Percentiles rank a stretch among this genome's conserved stretches.
Evolutionary conservation across 2,329 filamentous ascomycete species (phyloP).

Genomic region (Trichophaea hybrida): DNA sequence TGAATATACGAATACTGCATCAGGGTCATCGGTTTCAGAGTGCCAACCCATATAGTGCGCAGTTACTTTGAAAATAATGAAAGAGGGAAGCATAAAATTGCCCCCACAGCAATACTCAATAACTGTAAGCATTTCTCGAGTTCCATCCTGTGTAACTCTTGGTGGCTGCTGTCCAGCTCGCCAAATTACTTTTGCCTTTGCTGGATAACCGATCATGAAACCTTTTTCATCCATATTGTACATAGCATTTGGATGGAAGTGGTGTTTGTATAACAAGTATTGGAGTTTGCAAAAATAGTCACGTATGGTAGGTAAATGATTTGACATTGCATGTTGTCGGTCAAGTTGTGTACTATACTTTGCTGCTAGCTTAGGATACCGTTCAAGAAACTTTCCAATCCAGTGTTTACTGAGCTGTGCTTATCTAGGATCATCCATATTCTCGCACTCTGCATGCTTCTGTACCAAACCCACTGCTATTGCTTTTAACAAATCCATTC

Average conservation of each 20-base stretch:
- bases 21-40: neutral
- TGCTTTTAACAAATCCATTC: neutral
- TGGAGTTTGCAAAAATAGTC: conserved; percentile 10
- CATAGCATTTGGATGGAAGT: neutral
- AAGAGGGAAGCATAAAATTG: conserved; percentile 1
- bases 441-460: neutral
- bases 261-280: neutral
- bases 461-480: neutral
- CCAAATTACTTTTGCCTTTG: conserved; percentile 10
- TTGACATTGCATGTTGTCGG: neutral
- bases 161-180: neutral
- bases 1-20: conserved; percentile 7
- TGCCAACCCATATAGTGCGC: conserved; percentile 13
- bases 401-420: neutral
- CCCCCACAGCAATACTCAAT: conserved; percentile 9
- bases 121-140: conserved; percentile 13
- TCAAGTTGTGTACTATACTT: conserved; percentile 8
- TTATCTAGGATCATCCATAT: neutral
- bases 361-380: conserved; percentile 3
- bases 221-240: conserved; percentile 8
- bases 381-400: conserved; percentile 5
- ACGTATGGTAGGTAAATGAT: neutral
- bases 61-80: conserved; percentile 11
- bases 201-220: conserved; percentile 6
- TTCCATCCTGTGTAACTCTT: too few species aligned